phyloP scores from a whole-genome alignment of 2,329 filamentous ascomycete species.

The Albifimbria verrucaria region DNA sequence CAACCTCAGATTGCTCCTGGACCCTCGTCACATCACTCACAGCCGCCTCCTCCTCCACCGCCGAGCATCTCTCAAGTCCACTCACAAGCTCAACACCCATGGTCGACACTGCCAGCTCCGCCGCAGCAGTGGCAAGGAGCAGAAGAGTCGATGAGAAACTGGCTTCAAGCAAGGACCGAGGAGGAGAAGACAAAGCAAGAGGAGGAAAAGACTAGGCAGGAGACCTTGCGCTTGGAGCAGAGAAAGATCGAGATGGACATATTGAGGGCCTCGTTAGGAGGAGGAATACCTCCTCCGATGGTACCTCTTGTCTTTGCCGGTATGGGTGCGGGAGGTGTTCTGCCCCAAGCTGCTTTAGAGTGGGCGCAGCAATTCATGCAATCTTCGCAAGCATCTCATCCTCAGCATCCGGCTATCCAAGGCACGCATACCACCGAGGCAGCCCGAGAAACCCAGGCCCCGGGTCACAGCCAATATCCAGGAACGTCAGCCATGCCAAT shows the following conservation, averaged over 20 bases:
- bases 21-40: slow-evolving; percentile 18
- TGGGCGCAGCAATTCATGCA: slow-evolving; percentile 66
- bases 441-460: slow-evolving; percentile 48
- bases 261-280: slow-evolving; percentile 63
- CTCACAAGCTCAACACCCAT: neutral
- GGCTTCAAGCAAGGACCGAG: slow-evolving; percentile 68
- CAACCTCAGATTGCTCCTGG: slow-evolving; percentile 28
- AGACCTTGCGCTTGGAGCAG: slow-evolving; percentile 67
- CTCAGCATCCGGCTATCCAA: slow-evolving; percentile 49
- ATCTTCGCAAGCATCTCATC: slow-evolving; percentile 43
- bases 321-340: slow-evolving; percentile 57
- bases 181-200: slow-evolving; percentile 72
- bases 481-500: slow-evolving; percentile 23
- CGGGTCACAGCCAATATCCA: slow-evolving; percentile 39
- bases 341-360: slow-evolving; percentile 61
- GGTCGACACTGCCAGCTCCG: slow-evolving; percentile 49
- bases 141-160: slow-evolving; percentile 69
- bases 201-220: slow-evolving; percentile 66
- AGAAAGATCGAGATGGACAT: slow-evolving; percentile 71
- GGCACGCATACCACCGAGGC: slow-evolving; percentile 51
- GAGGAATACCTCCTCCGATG: slow-evolving; percentile 71
- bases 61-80: slow-evolving; percentile 9
- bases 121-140: slow-evolving; percentile 64
- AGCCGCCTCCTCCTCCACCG: slow-evolving; percentile 26
- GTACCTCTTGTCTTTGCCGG: slow-evolving; percentile 73